These are phyloP conservation scores for Prunus dulcis DNA, from an alignment of 306 rosid genomes.

Conservation along the genomic window DNA sequence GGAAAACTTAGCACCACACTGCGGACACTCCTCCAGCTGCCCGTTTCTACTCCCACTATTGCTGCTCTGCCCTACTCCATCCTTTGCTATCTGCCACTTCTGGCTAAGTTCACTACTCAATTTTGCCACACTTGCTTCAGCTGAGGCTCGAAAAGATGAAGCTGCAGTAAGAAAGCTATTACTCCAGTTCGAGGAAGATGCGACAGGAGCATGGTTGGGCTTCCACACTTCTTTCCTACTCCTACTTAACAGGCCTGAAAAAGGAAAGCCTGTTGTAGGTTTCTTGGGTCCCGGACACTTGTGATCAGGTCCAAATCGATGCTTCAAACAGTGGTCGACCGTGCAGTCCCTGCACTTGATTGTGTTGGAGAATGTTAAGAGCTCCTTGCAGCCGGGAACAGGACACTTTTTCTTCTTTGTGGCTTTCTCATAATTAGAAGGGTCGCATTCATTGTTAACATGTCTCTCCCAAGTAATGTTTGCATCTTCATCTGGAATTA, in stretches of 20 bases:
- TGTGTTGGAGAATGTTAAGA: slow-evolving; percentile 82
- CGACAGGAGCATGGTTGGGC: slow-evolving; percentile 31
- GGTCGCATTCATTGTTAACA: slow-evolving; percentile 70
- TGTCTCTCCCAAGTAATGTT: slow-evolving; percentile 81
- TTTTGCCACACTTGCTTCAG: slow-evolving; percentile 61
- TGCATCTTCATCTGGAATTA: slow-evolving; percentile 75
- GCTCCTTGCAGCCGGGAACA: slow-evolving; percentile 60
- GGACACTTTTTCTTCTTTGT: slow-evolving; percentile 83
- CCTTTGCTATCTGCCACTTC: slow-evolving; percentile 45
- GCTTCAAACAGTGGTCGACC: slow-evolving; percentile 82
- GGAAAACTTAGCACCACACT: slow-evolving; percentile 65
- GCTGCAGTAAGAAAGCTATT: slow-evolving; percentile 33
- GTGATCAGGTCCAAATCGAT: slow-evolving; percentile 77
- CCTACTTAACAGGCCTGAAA: slow-evolving; percentile 47
- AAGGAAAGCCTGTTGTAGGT: slow-evolving; percentile 59
- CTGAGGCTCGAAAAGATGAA: slow-evolving; percentile 70
- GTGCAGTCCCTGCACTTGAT: slow-evolving; percentile 81
- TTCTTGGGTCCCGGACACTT: slow-evolving; percentile 74
- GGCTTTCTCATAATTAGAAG: slow-evolving; percentile 69
- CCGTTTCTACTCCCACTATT: slow-evolving; percentile 30
- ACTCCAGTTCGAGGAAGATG: slow-evolving; percentile 60
- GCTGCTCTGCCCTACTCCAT: slow-evolving; percentile 51
- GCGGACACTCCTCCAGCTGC: slow-evolving; percentile 47
- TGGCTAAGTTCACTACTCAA: slow-evolving; percentile 65
- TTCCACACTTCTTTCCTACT: slow-evolving; percentile 46